These are phyloP conservation scores for Yamadazyma insecticola DNA, from an alignment of 805 yeast species.

Conservation along the genomic window DNA sequence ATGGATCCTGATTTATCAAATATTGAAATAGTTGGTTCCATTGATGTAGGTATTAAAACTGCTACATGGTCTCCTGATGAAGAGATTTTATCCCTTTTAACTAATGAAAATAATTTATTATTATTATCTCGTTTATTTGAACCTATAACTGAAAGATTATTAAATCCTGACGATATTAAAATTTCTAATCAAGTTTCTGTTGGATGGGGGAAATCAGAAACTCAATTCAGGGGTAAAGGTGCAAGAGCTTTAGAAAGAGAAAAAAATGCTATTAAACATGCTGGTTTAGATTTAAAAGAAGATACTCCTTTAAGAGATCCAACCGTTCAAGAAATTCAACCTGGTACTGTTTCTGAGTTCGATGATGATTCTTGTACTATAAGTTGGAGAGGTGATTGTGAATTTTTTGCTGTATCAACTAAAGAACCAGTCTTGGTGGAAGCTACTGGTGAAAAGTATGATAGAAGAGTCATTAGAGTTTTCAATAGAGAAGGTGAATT, in stretches of 20 bases:
- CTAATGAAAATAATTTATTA: constrained; percentile 56
- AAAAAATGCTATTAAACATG: constrained; percentile 48
- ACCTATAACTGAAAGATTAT: constrained; percentile 61
- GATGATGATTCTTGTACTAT: constrained; percentile 50
- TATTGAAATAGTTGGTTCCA: constrained; percentile 75
- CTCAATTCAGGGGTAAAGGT: constrained; percentile 95
- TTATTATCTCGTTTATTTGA: constrained; percentile 75
- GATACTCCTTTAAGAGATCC: constrained; percentile 68
- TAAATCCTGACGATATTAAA: constrained; percentile 58
- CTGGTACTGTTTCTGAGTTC: constrained; percentile 54
- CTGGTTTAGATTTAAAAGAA: constrained; percentile 65
- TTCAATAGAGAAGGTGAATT: constrained; percentile 74
- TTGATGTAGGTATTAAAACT: constrained; percentile 68
- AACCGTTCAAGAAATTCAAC: constrained; percentile 71
- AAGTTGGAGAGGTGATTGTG: constrained; percentile 97
- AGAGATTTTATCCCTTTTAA: constrained; percentile 70
- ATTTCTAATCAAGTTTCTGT: constrained; percentile 83
- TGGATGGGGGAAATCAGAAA: constrained; percentile 98
- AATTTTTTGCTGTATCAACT: constrained; percentile 65
- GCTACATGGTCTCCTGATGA: constrained; percentile 92
- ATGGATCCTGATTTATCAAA: constrained; percentile 50
- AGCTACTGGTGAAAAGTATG: constrained; percentile 18
- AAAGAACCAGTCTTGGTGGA: constrained; percentile 49
- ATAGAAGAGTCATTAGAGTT: constrained; percentile 77
- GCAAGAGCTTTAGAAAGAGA: constrained; percentile 75